These are phyloP conservation scores for Cryptomeria japonica DNA, from an alignment of 75 land plant genomes.

Conservation along the genomic window DNA sequence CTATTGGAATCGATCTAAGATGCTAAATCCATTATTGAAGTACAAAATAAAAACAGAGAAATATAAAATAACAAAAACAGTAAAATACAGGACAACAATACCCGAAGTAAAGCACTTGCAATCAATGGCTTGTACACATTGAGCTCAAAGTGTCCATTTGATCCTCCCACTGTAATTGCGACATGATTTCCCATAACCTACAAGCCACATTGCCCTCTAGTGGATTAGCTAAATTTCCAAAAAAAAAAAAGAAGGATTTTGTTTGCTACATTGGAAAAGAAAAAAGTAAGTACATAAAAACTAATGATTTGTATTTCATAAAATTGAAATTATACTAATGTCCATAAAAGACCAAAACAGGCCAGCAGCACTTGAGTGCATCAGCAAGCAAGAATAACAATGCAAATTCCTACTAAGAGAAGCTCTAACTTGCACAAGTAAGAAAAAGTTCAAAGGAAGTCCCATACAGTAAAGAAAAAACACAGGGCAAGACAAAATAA, in stretches of 20 bases:
- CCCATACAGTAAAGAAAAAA: background rate
- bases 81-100: slow-evolving; percentile 24
- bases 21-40: background rate
- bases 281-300: background rate
- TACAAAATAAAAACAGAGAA: background rate
- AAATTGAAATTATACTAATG: background rate
- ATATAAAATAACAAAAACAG: background rate
- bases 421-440: background rate
- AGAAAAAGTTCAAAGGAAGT: background rate
- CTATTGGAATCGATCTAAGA: background rate
- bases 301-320: background rate
- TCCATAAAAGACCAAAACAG: background rate
- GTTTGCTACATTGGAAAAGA: background rate
- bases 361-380: background rate
- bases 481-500: background rate
- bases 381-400: background rate
- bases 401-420: background rate
- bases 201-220: background rate
- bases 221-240: background rate
- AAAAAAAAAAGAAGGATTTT: background rate
- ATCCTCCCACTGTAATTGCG: slow-evolving; percentile 88
- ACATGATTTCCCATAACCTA: slow-evolving; percentile 99
- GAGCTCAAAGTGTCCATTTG: slow-evolving; percentile 97
- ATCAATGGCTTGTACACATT: slow-evolving; percentile 96
- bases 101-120: slow-evolving; percentile 81